Conservation (phyloP, 225 moss, liverwort and hornwort species). For the Marchantia polymorpha region DNA sequence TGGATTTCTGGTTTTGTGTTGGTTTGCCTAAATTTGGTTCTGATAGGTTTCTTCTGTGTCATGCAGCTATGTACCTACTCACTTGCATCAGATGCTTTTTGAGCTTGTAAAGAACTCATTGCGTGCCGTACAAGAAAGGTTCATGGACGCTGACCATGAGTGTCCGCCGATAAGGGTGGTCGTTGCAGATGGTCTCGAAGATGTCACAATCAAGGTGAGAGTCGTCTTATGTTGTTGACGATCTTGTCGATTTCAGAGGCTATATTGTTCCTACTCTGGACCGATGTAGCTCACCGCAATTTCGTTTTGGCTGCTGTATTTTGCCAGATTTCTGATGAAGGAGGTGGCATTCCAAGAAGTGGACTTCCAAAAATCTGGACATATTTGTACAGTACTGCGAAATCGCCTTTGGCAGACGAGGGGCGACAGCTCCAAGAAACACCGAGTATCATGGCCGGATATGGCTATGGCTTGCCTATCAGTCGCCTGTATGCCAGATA, state of each 20-base stretch:
- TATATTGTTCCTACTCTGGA: too few relatives aligned
- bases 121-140: slow-evolving; percentile 87
- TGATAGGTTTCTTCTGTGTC: neutral
- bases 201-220: slow-evolving; percentile 77
- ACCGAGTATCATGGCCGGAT: slow-evolving; percentile 83
- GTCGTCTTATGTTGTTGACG: neutral
- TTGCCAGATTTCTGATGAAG: slow-evolving; percentile 85
- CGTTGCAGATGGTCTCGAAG: slow-evolving; percentile 84
- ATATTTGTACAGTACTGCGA: slow-evolving; percentile 79
- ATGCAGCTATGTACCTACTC: slow-evolving; percentile 80
- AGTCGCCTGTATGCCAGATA: slow-evolving; percentile 89
- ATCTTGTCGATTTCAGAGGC: neutral
- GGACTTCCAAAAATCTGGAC: slow-evolving; percentile 87
- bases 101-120: slow-evolving; percentile 87
- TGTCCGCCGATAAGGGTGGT: slow-evolving; percentile 81
- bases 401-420: slow-evolving; percentile 48
- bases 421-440: slow-evolving; percentile 62
- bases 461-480: slow-evolving; percentile 90
- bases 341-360: slow-evolving; percentile 91
- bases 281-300: neutral
- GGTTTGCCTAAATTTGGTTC: neutral
- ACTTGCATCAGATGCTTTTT: slow-evolving; percentile 89
- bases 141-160: slow-evolving; percentile 70
- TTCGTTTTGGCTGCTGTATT: neutral
- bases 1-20: too few relatives aligned